Conservation (phyloP, 2,329 filamentous ascomycete genomes). For the Dothidotthia symphoricarpi region DNA sequence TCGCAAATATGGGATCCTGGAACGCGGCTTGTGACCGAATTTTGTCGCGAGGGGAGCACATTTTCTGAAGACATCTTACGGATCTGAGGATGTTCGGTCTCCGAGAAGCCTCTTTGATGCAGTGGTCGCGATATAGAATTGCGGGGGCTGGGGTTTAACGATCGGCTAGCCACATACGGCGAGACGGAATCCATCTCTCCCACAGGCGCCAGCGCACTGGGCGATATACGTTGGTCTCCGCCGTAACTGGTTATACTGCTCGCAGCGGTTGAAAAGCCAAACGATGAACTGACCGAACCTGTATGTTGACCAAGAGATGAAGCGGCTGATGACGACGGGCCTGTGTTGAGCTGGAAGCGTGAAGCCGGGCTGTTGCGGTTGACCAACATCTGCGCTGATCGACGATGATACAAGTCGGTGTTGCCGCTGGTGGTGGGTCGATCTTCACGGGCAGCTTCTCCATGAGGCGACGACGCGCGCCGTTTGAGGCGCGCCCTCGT, state of each 20-base stretch:
- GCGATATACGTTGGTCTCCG: conserved; percentile 61
- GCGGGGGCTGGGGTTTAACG: conserved; percentile 45
- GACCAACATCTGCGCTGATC: conserved; percentile 56
- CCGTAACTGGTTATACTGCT: conserved; percentile 66
- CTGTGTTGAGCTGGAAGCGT: conserved; percentile 56
- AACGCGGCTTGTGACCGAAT: conserved; percentile 51
- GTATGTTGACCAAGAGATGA: conserved; percentile 62
- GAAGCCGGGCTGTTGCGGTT: conserved; percentile 55
- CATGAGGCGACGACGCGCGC: conserved; percentile 63
- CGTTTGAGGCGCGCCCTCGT: conserved; percentile 60
- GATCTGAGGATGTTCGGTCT: conserved; percentile 39
- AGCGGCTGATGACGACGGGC: conserved; percentile 61
- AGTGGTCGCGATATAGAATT: conserved; percentile 40
- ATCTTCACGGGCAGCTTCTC: conserved; percentile 53
- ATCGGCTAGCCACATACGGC: conserved; percentile 53
- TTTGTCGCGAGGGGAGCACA: conserved; percentile 48
- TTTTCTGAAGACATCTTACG: conserved; percentile 52
- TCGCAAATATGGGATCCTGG: conserved; percentile 73
- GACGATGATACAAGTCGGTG: conserved; percentile 54
- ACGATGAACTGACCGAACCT: conserved; percentile 62
- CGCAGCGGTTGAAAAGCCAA: conserved; percentile 56
- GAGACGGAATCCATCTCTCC: conserved; percentile 58
- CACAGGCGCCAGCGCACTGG: conserved; percentile 58
- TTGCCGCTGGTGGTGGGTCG: conserved; percentile 44
- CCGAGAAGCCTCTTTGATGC: conserved; percentile 45